Evolutionary conservation across 192 early-diverging fungal genomes (phyloP).

Genomic region (Physocladia obscura): DNA sequence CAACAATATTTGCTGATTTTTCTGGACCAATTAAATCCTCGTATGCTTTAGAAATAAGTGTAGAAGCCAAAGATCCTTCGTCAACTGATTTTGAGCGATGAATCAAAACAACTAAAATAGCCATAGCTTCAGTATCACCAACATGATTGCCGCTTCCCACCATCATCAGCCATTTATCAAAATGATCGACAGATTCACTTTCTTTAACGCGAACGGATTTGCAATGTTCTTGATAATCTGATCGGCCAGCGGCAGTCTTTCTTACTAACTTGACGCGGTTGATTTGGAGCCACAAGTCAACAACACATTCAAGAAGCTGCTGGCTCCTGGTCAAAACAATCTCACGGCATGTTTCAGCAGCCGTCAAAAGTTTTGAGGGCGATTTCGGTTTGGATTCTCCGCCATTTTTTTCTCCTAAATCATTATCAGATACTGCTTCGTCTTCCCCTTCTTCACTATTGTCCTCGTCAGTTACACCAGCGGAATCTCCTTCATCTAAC

Average conservation of each 20-base stretch:
- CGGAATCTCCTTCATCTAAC: slow-evolving; percentile 11
- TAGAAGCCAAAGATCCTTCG: neutral
- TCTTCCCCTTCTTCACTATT: slow-evolving; percentile 2
- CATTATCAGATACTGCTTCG: slow-evolving; percentile 7
- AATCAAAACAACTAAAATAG: slow-evolving; percentile 32
- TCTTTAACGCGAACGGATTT: neutral
- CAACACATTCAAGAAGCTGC: slow-evolving; percentile 35
- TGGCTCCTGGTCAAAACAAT: slow-evolving; percentile 37
- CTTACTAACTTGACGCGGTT: slow-evolving; percentile 17
- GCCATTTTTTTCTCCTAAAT: neutral
- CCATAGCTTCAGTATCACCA: slow-evolving; percentile 36
- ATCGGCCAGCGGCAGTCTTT: neutral
- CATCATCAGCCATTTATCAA: slow-evolving; percentile 35
- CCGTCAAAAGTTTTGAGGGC: slow-evolving; percentile 9
- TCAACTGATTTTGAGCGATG: slow-evolving; percentile 18
- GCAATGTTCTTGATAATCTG: slow-evolving; percentile 32
- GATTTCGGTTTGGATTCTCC: neutral
- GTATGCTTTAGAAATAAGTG: neutral
- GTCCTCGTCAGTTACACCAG: neutral
- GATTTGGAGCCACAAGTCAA: slow-evolving; percentile 25
- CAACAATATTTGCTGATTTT: slow-evolving; percentile 9
- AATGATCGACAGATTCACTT: slow-evolving; percentile 18
- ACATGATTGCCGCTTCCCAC: slow-evolving; percentile 28
- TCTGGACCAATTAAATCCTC: slow-evolving; percentile 3
- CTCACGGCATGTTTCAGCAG: slow-evolving; percentile 34